phyloP scores from a whole-genome alignment of 169 alveolate genomes.

The Eimeria sp. region DNA sequence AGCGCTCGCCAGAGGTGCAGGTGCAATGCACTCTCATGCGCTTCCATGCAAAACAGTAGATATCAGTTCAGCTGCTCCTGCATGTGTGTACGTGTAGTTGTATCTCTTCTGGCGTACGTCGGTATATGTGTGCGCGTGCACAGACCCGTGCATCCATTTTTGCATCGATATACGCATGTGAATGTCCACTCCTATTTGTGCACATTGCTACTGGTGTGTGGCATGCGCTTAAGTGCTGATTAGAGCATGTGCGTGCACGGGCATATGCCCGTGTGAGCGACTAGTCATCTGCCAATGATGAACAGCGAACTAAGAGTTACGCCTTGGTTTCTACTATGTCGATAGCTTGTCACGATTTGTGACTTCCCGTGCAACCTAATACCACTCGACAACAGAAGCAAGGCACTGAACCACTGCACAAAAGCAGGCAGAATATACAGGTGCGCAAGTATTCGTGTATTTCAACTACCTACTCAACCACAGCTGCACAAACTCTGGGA shows the following conservation, averaged over 20 bases:
- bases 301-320: not conserved
- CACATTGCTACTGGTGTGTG: not conserved
- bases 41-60: not conserved
- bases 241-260: not conserved
- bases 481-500: not conserved
- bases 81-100: not conserved
- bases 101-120: not conserved
- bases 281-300: not conserved
- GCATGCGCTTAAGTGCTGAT: not conserved
- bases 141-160: not conserved
- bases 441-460: not conserved
- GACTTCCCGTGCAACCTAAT: not conserved
- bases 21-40: not conserved
- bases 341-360: not conserved
- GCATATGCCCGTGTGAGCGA: not conserved
- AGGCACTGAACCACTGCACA: not conserved
- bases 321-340: not conserved
- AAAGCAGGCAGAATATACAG: not conserved
- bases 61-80: not conserved
- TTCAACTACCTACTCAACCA: not conserved
- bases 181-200: not conserved
- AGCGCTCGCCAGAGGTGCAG: not conserved
- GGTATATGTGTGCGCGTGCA: not conserved
- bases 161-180: not conserved
- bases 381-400: not conserved